These are phyloP conservation scores for Blastobotrys elegans DNA, from an alignment of 1,139 yeast genomes.

Conservation along the genomic window DNA sequence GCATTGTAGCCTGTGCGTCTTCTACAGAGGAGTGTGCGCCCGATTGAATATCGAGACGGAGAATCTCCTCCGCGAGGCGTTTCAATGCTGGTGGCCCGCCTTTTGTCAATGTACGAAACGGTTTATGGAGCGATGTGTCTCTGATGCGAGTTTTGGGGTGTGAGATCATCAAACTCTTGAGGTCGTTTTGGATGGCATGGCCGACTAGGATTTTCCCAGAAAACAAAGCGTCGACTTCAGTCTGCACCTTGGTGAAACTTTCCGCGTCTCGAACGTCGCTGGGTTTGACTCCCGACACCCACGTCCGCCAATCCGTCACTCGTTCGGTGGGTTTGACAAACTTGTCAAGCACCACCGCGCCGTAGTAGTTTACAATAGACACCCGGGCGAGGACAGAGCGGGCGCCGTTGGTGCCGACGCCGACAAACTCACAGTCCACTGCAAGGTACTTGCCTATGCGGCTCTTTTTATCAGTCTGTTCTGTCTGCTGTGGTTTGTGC, in stretches of 20 bases:
- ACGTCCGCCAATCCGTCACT: slow-evolving; percentile 89
- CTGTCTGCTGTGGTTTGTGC: neutral
- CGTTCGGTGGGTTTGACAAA: slow-evolving; percentile 70
- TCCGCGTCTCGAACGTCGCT: slow-evolving; percentile 63
- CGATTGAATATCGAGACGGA: slow-evolving; percentile 61
- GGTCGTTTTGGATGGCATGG: slow-evolving; percentile 78
- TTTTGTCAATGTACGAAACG: slow-evolving; percentile 53
- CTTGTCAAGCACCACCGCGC: slow-evolving; percentile 62
- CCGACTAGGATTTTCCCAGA: slow-evolving; percentile 58
- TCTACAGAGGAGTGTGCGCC: slow-evolving; percentile 85
- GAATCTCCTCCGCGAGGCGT: slow-evolving; percentile 52
- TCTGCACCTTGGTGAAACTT: slow-evolving; percentile 61
- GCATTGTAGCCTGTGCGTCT: slow-evolving; percentile 87
- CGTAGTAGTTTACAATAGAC: slow-evolving; percentile 78
- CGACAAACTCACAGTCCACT: slow-evolving; percentile 93
- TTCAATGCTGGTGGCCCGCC: slow-evolving; percentile 80
- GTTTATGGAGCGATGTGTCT: slow-evolving; percentile 66
- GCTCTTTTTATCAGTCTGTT: neutral
- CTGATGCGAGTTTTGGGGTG: slow-evolving; percentile 63
- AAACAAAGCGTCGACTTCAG: slow-evolving; percentile 44
- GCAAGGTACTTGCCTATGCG: slow-evolving; percentile 65
- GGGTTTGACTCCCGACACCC: slow-evolving; percentile 87
- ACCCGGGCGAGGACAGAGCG: slow-evolving; percentile 75
- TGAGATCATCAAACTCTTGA: slow-evolving; percentile 58
- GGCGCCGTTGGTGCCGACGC: slow-evolving; percentile 72